Base-by-base conservation (phyloP, 441 rosid species). In the Macaranga tanarius region DNA sequence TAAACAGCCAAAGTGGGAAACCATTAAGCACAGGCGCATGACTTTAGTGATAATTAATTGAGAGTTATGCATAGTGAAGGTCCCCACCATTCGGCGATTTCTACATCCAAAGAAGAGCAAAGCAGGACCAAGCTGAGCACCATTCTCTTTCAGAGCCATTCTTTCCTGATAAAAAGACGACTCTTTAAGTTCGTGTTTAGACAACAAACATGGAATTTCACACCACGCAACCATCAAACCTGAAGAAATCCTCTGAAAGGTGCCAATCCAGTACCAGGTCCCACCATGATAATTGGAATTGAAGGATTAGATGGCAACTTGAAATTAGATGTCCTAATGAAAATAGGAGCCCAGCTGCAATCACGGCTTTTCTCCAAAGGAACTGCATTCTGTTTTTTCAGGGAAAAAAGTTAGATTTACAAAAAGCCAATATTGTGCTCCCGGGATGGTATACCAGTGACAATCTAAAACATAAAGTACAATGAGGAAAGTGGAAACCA, bases 191-290 rank as follows among this genome's bases (percentile, higher is more conserved):
- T 77, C 51, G 71, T 64, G 23, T 34, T 52, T 56, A 67, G 17
- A 55, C 1, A 59, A 50, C 5, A 54, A 50, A 31, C 16, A 60
- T 20, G 17, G 20, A 31, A 51, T 17, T 20, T 26, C 50, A 63
- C 19, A 61, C 47, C 23, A 72, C 1, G 34, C 23, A 54, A 40
- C 48, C 31, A 60, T 62, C 70, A 67, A 58, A 90, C 92, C 92
- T 91, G 98, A 76, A 95, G 90, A 86, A 95, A 95, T 63, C 98
- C 98, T 80, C 99, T 87, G 78, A 95, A 95, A 61, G 98, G 98
- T 77, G 99, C 98, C 72, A 91, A 86, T 58, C 99, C 99, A 70
- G 98, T 93, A 72, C 98, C 98, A 67, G 98, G 98, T 61, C 99
- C 99, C 73, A 95, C 88, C 98, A 95, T 93, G 67, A 95, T 89